Base-by-base conservation (phyloP, 2,329 filamentous ascomycete species). In the Clarireedia monteithiana region DNA sequence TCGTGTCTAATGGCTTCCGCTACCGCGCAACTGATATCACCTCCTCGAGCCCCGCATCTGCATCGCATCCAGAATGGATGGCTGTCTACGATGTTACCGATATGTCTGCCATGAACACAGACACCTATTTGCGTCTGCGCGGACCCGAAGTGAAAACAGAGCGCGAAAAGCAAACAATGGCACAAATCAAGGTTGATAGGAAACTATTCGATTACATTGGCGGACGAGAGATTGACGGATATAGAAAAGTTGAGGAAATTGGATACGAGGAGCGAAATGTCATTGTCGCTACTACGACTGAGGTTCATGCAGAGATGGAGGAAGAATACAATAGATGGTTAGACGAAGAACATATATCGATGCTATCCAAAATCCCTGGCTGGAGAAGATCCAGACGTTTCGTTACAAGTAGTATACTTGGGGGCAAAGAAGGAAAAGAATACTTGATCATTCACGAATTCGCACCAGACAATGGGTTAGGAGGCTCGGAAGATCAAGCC, bases 61-160 rank as follows among this genome's bases (percentile, higher is more conserved):
- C 67, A 69, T 60, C 64, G 70, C 75, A 52, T 68, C 89, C 88
- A 1, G 79, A 83, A 61, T 95, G 84, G 75, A 81, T 92, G 68
- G 90, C 90, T 34, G 74, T 86, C 55, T 95, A 95, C 76, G 89
- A 95, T 70, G 82, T 94, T 61, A 84, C 82, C 36, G 83, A 85
- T 67, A 89, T 92, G 80, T 72, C 78, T 46, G 82, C 81, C 65
- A 77, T 95, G 67, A 81, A 82, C 50, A 83, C 84, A 49, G 80
- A 86, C 52, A 79, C 83, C 2, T 95, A 95, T 73, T 82, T 80
- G 10, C 73, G 74, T 14, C 74, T 91, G 48, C 79, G 87, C 30
- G 81, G 78, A 63, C 78, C 70, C 54, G 75, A 71, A 44, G 73
- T 78, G 24, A 81, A 82, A 63, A 83, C 75, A 42, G 77, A 79